Evolutionary conservation across 2,329 filamentous ascomycete genomes (phyloP).

Genomic region (Diaporthe destruens): DNA sequence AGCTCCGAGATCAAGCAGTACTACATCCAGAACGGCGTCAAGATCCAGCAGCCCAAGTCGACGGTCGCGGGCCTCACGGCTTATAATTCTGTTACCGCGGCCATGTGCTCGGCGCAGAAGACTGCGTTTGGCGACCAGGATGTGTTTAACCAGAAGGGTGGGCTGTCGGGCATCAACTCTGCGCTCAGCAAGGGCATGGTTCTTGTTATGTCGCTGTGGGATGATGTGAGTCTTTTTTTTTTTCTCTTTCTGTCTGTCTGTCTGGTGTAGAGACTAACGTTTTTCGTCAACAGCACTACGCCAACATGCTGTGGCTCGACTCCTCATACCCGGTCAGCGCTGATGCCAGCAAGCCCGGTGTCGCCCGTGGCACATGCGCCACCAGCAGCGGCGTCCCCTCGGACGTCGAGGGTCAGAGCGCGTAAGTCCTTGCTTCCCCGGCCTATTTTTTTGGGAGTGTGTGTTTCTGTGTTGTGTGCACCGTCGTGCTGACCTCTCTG

Average conservation of each 20-base stretch:
- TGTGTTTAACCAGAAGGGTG: conserved; percentile 65
- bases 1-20: conserved; percentile 68
- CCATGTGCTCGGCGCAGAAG: conserved; percentile 69
- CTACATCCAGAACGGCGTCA: conserved; percentile 70
- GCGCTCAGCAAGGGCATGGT: conserved; percentile 70
- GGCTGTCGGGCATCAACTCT: conserved; percentile 64
- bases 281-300: conserved; percentile 56
- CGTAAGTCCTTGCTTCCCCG: conserved; percentile 55
- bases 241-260: no score
- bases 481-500: background rate
- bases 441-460: no score
- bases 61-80: conserved; percentile 48
- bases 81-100: conserved; percentile 59
- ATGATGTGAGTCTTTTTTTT: conserved; percentile 58
- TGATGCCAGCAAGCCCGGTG: conserved; percentile 53
- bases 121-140: conserved; percentile 64
- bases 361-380: conserved; percentile 58
- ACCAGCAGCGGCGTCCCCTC: conserved; percentile 55
- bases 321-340: conserved; percentile 63
- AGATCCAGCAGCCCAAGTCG: conserved; percentile 62
- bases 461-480: no score
- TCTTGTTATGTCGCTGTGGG: conserved; percentile 71
- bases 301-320: conserved; percentile 74
- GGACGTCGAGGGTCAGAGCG: conserved; percentile 51
- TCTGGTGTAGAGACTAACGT: conserved; percentile 7